Evolutionary conservation across 805 yeast species (phyloP).

Genomic region (Cyberlindnera suaveolens): DNA sequence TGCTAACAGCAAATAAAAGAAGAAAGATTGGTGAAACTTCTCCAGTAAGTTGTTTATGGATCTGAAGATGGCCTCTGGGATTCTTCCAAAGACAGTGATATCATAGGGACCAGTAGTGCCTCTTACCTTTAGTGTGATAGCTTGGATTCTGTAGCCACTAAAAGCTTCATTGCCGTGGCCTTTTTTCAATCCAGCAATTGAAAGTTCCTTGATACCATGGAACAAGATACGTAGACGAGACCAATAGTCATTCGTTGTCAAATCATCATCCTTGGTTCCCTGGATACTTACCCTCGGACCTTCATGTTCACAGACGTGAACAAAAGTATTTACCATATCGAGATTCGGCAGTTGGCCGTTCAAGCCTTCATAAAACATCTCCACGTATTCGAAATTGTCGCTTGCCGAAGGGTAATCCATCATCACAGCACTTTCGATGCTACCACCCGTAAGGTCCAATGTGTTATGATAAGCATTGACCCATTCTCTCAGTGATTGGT

Average conservation of each 20-base stretch:
- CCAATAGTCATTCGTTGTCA: conserved; percentile 42
- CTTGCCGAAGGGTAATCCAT: conserved; percentile 63
- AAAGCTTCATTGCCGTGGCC: conserved; percentile 83
- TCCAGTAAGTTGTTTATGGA: conserved; percentile 88
- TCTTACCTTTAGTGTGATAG: conserved; percentile 69
- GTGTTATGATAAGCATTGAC: conserved; percentile 88
- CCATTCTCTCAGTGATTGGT: conserved; percentile 72
- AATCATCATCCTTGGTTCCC: conserved; percentile 40
- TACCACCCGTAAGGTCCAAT: conserved; percentile 85
- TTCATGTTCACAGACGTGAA: conserved; percentile 69
- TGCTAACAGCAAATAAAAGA: conserved; percentile 78
- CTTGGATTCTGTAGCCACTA: conserved; percentile 94
- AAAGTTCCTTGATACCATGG: conserved; percentile 61
- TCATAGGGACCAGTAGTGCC: conserved; percentile 58
- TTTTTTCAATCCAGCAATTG: conserved; percentile 60
- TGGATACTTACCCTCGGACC: conserved; percentile 66
- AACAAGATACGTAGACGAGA: conserved; percentile 53
- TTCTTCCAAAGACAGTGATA: conserved; percentile 86
- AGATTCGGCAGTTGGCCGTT: conserved; percentile 95
- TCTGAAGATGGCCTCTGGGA: conserved; percentile 81
- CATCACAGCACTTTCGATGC: conserved; percentile 85
- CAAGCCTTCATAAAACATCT: conserved; percentile 76
- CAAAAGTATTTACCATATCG: conserved; percentile 80
- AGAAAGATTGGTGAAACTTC: conserved; percentile 95
- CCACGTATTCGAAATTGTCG: conserved; percentile 71